Base-by-base conservation (phyloP, 1,284 basidiomycete genomes). In the Rhodotorula sp. region DNA sequence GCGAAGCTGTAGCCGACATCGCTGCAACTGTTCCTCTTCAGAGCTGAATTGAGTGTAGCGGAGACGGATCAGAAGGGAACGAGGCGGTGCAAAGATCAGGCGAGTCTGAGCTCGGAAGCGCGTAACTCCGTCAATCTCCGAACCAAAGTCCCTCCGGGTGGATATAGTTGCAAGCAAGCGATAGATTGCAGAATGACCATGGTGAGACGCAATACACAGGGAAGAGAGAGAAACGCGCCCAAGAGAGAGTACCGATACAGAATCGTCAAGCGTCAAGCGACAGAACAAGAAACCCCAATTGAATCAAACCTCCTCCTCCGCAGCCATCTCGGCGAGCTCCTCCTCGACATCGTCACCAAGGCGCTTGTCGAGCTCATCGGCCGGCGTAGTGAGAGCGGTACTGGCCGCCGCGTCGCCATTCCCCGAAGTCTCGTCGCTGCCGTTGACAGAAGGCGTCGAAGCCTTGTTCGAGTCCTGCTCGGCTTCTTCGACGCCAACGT, bases 1-100 rank as follows among this genome's bases (percentile, higher is more conserved):
- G 71, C 38, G 62, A 45, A 5, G 56, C 59, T 2, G 57, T 18
- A 16, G 54, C 52, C 2, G 68, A 43, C 68, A 69, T 69, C 26
- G 31, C 28, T 16, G 26, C 18, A 14, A 43, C 38, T 12, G 10
- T 1, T 43, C 38, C 28, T 28, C 28, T 5, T 34, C 15, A 10
- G 26, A 43, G 38, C 43, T 12, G 26, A 23, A 14, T 31, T 10
- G 26, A 48, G 12, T 12, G 31, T 38, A 59, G 57, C 38, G 60
- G 23, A 34, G 48, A 12, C 26, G 15, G 59, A 60, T 45, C 47
- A 14, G 43, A 55, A 55, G 14, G 14, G 54, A 55, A 26, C 26
- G 23, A n/a, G 54, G 54, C 54, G 23, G n/a, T 26, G 54, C 54
- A 52, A n/a, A 34, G n/a, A 23, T 52, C 50, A n/a, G 6, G 19